Evolutionary conservation across 306 rosid species (phyloP), one percentile per base, ranked within the genome.

Genomic region (Senna siamea): DNA sequence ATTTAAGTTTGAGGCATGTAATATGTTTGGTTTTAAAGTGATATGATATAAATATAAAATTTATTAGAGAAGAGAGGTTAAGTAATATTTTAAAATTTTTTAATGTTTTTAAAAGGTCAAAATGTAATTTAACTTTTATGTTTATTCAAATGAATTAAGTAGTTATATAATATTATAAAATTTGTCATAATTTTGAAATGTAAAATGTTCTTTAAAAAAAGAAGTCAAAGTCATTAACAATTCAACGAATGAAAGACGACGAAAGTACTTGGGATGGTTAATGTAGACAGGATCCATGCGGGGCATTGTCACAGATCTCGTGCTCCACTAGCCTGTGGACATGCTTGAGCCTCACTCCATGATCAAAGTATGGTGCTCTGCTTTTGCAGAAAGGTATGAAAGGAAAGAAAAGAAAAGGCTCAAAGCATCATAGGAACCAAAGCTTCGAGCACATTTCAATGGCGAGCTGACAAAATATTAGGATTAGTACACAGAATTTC

Each of bases 331-430:
- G 2, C 3, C 30, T 26, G 30, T 26, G 30, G 3, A 26, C 30
- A 26, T 26, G 30, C 30, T 26, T 26, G 30, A 26, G 30, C 30
- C 30, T 26, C 30, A 26, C 30, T 26, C 30, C 30, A 26, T 26
- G 30, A 26, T 26, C 30, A 3, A 26, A 26, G 30, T 26, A 53
- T 3, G 15, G 6, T 1, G 53, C 69, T 79, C 79, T 81, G 79
- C 43, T 56, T 60, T 73, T 28, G 54, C 5, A 66, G 28, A 54
- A 66, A 57, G 11, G 11, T 11, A 1, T 1, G 4, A 44, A 40
- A 15, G n/a, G 2, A 66, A 19, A 48, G 2, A 66, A 19, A 48
- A 41, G 19, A 72, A 57, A 79, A 34, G 22, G 35, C 64, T 10
- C 7, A 3, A 26, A 20, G 5, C 22, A 46, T 13, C 28, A 6